Evolutionary conservation across 192 early-diverging fungal genomes (phyloP).

Genomic region (Mortierella claussenii): DNA sequence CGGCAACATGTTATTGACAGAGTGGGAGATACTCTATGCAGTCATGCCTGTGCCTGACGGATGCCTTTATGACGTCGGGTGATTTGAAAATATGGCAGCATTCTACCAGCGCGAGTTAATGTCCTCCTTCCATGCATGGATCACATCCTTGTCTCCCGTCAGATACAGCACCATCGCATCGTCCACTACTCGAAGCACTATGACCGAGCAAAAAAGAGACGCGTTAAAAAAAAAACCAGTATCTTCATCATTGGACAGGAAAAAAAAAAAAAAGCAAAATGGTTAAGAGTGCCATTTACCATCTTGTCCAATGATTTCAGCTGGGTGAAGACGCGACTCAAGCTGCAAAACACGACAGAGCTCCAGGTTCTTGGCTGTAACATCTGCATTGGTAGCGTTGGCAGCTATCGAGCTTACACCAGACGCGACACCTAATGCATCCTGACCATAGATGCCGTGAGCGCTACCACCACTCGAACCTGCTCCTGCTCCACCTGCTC

Average conservation of each 20-base stretch:
- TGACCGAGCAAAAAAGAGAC: neutral
- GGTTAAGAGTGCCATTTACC: constrained; percentile 44
- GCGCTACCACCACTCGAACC: neutral
- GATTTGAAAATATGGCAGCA: no score
- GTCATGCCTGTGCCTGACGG: no score
- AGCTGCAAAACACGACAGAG: constrained; percentile 39
- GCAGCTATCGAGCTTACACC: neutral
- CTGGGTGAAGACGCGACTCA: constrained; percentile 47
- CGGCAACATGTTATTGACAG: no score
- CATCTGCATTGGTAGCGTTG: neutral
- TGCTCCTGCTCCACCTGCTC: no score
- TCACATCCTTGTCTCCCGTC: constrained; percentile 45
- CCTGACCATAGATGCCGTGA: neutral
- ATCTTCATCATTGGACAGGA: neutral
- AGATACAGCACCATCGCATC: constrained; percentile 43
- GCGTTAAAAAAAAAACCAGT: neutral
- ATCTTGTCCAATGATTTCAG: constrained; percentile 48
- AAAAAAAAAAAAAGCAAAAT: neutral
- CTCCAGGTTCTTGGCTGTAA: constrained; percentile 25
- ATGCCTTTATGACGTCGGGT: no score
- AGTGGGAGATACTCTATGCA: no score
- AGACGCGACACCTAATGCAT: neutral
- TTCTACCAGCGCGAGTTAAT: constrained; percentile 51
- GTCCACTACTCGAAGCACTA: constrained; percentile 50
- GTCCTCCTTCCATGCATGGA: constrained; percentile 49